These are phyloP conservation scores for Trichocladium antarcticum DNA, from an alignment of 495 filamentous ascomycete genomes.

Conservation along the genomic window DNA sequence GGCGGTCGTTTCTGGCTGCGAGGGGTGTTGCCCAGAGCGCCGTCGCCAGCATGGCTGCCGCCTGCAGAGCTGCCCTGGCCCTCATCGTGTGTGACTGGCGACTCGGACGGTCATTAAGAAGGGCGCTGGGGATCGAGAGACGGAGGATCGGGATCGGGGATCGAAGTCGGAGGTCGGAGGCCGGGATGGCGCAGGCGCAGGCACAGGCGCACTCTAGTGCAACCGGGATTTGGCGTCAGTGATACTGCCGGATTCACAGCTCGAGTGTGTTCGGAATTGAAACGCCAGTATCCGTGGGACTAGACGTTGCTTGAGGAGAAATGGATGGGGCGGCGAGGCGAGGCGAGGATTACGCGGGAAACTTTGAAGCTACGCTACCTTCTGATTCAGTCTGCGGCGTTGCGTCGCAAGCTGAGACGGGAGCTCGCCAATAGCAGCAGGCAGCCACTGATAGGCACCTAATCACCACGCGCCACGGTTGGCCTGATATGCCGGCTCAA, in stretches of 20 bases:
- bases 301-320: too few relatives aligned
- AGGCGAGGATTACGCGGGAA: neutral
- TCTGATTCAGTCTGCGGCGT: constrained; percentile 1
- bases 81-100: constrained; percentile 31
- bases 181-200: neutral
- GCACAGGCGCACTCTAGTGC: too few relatives aligned
- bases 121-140: neutral
- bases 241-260: too few relatives aligned
- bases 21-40: constrained; percentile 31
- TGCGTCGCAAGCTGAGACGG: constrained; percentile 20
- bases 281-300: too few relatives aligned
- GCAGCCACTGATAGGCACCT: neutral
- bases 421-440: constrained; percentile 10
- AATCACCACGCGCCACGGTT: constrained; percentile 7
- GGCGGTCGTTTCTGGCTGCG: constrained; percentile 39
- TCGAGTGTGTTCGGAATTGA: too few relatives aligned
- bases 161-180: neutral
- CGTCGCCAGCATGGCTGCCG: constrained; percentile 32
- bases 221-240: too few relatives aligned
- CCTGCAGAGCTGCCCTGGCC: constrained; percentile 34
- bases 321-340: too few relatives aligned
- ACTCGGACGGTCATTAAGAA: constrained; percentile 21
- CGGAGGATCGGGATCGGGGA: neutral
- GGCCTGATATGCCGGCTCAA: neutral
- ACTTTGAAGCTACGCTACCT: constrained; percentile 7